A percentile compares a stretch with the other conserved stretches of the same genome.
Evolutionary conservation across 2,329 filamentous ascomycete species (phyloP).

Genomic region (Cladorrhinum sp.): DNA sequence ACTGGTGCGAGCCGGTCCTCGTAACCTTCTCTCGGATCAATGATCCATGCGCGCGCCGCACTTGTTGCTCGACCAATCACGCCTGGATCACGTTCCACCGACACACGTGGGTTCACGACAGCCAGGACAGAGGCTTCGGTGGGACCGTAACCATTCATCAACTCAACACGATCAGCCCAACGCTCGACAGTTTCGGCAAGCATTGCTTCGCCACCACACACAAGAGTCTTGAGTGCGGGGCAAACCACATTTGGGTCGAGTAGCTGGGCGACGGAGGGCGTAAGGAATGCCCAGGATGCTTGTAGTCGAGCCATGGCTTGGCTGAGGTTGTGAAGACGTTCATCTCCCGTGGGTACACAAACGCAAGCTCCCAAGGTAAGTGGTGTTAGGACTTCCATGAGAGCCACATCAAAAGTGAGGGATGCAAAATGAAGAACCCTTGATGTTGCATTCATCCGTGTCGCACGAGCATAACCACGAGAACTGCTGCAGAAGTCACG

Average conservation of each 20-base stretch:
- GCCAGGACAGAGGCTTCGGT: constrained; percentile 23
- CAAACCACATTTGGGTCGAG: constrained; percentile 28
- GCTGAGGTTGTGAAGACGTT: constrained; percentile 38
- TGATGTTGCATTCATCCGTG: constrained; percentile 18
- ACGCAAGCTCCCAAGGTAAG: constrained; percentile 30
- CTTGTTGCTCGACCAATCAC: constrained; percentile 31
- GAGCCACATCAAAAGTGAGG: constrained; percentile 28
- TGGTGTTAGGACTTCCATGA: constrained; percentile 25
- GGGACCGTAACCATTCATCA: constrained; percentile 27
- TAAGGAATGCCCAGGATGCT: constrained; percentile 29
- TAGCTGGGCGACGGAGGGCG: constrained; percentile 30
- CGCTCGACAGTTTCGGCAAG: constrained; percentile 24
- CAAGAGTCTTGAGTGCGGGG: constrained; percentile 27
- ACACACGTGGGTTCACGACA: constrained; percentile 21
- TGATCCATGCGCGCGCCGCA: constrained; percentile 30
- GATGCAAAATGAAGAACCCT: constrained; percentile 23
- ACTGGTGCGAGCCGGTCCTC: constrained; percentile 24
- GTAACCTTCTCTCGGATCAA: constrained; percentile 27
- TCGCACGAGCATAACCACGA: constrained; percentile 8
- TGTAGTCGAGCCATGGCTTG: constrained; percentile 27
- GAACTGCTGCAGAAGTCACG: constrained; percentile 20
- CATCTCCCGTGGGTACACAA: constrained; percentile 40
- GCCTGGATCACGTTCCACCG: constrained; percentile 22
- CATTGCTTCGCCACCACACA: constrained; percentile 32
- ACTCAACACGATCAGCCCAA: constrained; percentile 26